These are phyloP conservation scores for Boletus sp. DNA, from an alignment of 768 basidiomycete species.

Conservation along the genomic window DNA sequence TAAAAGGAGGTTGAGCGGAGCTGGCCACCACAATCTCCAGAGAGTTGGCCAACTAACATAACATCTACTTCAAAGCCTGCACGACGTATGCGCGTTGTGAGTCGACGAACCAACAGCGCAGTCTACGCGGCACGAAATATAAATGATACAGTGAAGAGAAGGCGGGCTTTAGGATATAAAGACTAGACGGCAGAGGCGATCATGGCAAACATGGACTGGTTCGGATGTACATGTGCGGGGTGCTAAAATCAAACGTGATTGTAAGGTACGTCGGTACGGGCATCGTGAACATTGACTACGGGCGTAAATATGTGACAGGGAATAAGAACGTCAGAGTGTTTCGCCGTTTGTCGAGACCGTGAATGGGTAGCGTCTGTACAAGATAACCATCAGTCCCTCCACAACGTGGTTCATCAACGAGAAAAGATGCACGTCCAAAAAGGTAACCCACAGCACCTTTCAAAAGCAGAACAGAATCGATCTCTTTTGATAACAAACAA, in stretches of 20 bases:
- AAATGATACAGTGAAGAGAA: not conserved
- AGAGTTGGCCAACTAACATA: too few relatives aligned
- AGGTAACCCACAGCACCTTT: not conserved
- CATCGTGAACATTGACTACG: not conserved
- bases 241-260: constrained; percentile 4
- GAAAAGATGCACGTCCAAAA: not conserved
- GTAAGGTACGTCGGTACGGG: constrained; percentile 4
- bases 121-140: not conserved
- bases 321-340: not conserved
- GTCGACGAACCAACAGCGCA: too few relatives aligned
- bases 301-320: constrained; percentile 8
- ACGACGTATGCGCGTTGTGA: not conserved
- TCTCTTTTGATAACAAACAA: not conserved
- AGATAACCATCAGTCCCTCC: constrained; percentile 1
- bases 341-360: not conserved
- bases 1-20: too few relatives aligned
- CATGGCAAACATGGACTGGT: not conserved
- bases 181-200: not conserved
- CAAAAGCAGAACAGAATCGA: not conserved
- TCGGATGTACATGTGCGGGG: not conserved
- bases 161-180: not conserved
- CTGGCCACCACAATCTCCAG: too few relatives aligned
- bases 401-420: not conserved
- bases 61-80: not conserved
- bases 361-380: not conserved